A percentile compares a stretch with the other conserved stretches of the same genome.
Evolutionary conservation across 2,329 filamentous ascomycete genomes (phyloP).

Genomic region (Colletotrichum cordylinicola): DNA sequence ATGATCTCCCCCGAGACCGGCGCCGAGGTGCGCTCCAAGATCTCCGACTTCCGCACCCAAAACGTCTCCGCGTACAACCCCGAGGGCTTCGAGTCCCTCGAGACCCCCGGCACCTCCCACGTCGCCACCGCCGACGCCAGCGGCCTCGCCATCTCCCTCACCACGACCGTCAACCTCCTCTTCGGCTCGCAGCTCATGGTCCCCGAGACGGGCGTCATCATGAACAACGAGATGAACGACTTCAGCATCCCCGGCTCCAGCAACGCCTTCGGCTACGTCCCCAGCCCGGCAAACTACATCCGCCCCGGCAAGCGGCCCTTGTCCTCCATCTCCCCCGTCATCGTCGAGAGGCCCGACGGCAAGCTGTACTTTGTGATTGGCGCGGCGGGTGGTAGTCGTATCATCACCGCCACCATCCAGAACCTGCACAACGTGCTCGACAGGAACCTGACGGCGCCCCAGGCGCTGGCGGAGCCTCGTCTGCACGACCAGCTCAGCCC

Average conservation of each 20-base stretch:
- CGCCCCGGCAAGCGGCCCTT: conserved; percentile 79
- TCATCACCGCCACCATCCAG: conserved; percentile 85
- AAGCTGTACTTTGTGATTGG: conserved; percentile 76
- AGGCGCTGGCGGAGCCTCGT: conserved; percentile 72
- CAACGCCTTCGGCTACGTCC: conserved; percentile 81
- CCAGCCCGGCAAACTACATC: conserved; percentile 77
- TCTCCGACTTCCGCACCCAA: conserved; percentile 44
- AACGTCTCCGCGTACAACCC: conserved; percentile 51
- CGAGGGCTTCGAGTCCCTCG: conserved; percentile 48
- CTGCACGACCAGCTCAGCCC: conserved; percentile 86
- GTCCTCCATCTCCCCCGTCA: conserved; percentile 78
- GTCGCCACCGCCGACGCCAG: conserved; percentile 71
- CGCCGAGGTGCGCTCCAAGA: conserved; percentile 54
- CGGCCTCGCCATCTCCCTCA: conserved; percentile 77
- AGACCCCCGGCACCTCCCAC: conserved; percentile 73
- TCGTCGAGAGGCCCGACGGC: conserved; percentile 74
- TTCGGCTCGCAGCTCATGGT: conserved; percentile 81
- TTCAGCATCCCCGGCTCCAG: conserved; percentile 76
- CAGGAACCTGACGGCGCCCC: conserved; percentile 59
- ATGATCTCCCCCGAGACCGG: conserved; percentile 69
- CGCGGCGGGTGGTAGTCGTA: conserved; percentile 82
- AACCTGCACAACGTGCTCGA: conserved; percentile 79
- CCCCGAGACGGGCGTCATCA: conserved; percentile 81
- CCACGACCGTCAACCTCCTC: conserved; percentile 81
- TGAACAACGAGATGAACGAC: conserved; percentile 71